These are phyloP conservation scores for Trichosporon sp. DNA, from an alignment of 1,284 basidiomycete genomes.

Conservation along the genomic window DNA sequence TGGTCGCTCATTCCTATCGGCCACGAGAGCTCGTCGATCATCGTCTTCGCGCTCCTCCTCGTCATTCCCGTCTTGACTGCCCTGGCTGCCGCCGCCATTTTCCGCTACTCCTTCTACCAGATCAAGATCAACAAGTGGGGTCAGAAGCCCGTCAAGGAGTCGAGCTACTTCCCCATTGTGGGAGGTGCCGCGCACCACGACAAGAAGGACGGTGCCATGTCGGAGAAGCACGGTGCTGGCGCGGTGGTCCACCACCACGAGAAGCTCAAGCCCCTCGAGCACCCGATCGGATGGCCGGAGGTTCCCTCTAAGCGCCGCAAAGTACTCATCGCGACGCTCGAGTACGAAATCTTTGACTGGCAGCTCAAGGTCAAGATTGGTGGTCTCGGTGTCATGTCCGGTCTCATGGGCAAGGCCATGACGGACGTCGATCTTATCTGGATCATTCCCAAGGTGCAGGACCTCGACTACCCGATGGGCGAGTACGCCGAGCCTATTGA, in stretches of 20 bases:
- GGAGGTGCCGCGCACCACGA: constrained; percentile 64
- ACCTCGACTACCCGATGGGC: constrained; percentile 85
- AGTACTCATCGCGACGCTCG: constrained; percentile 84
- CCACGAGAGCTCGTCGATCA: constrained; percentile 72
- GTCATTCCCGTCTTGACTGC: constrained; percentile 81
- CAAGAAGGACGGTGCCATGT: constrained; percentile 44
- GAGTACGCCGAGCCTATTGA: constrained; percentile 88
- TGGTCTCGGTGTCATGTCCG: constrained; percentile 93
- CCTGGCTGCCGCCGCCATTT: constrained; percentile 74
- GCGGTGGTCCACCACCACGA: constrained; percentile 49
- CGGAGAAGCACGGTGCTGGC: constrained; percentile 45
- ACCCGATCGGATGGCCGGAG: constrained; percentile 89
- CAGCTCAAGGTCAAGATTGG: constrained; percentile 95
- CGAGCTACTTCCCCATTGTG: constrained; percentile 59
- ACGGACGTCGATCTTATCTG: constrained; percentile 89
- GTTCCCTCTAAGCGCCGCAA: constrained; percentile 83
- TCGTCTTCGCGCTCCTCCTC: constrained; percentile 79
- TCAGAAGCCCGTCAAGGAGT: constrained; percentile 64
- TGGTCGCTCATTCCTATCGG: constrained; percentile 82
- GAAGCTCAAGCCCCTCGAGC: constrained; percentile 62
- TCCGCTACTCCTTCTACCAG: constrained; percentile 94
- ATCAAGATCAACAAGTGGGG: constrained; percentile 92
- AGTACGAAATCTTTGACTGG: constrained; percentile 95
- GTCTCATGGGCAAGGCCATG: constrained; percentile 95
- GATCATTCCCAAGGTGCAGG: constrained; percentile 91